Evolutionary conservation across 2,329 filamentous ascomycete genomes (phyloP), one percentile per base, ranked within the genome.

Genomic region (Alternaria metachromatica): DNA sequence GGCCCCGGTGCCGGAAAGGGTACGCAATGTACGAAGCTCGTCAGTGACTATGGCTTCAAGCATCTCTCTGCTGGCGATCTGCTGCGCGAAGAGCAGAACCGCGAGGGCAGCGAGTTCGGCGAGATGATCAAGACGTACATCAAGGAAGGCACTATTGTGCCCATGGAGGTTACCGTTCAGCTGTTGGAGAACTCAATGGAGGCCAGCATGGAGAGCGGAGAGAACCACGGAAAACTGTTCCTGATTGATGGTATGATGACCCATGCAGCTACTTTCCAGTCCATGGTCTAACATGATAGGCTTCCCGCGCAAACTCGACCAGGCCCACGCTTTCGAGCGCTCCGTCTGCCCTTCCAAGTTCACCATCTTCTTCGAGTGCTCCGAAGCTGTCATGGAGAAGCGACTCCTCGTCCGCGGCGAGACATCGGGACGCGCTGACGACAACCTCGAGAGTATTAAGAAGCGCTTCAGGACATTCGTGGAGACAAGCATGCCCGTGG

Each of bases 141-240:
- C 86, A 92, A 91, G 78, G 91, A 99, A 79, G 96, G 96, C 63
- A 89, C 89, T 73, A 99, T 99, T 80, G 96, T 99, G 68, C 96
- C 96, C n/a, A 97, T 97, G 93, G 95, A 98, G 81, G 94, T 98
- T 55, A 99, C 96, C 6, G 91, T 99, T 63, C 91, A 94, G 75
- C 84, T 99, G 37, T 87, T 99, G 46, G 94, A 97, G 83, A 97
- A 97, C 81, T 93, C 94, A 62, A 98, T 99, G 93, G 86, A 86
- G 60, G 88, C 87, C 9, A 86, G 87, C 12, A 88, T 97, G 56
- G 77, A 85, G 60, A 70, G 46, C 20, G 70, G 65, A 25, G 82
- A 85, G 60, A 81, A 83, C 8, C 79, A 77, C 68, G 90, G 89
- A 79, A 87, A 87, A 57, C 89, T 92, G 74, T 98, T 98, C 85